A percentile compares a stretch with the other conserved stretches of the same genome.
These are phyloP conservation scores for Penicillium maclennaniae DNA, from an alignment of 495 filamentous ascomycete genomes.

Conservation along the genomic window DNA sequence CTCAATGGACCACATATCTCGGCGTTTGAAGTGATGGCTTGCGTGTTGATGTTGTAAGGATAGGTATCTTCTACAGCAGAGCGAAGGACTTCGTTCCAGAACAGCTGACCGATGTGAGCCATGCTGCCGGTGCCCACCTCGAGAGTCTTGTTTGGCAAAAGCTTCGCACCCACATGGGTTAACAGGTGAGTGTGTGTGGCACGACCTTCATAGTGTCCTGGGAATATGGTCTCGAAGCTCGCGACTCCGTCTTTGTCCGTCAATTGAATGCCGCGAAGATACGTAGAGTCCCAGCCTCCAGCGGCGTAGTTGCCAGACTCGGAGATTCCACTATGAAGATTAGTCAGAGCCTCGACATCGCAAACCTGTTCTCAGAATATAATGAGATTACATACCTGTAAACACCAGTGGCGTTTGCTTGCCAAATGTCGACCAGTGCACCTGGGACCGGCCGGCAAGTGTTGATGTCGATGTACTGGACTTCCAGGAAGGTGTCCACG, in stretches of 20 bases:
- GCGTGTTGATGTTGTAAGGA: constrained; percentile 56
- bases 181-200: constrained; percentile 56
- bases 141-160: constrained; percentile 46
- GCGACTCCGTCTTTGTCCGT: constrained; percentile 55
- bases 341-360: neutral
- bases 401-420: constrained; percentile 49
- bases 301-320: constrained; percentile 33
- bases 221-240: constrained; percentile 54
- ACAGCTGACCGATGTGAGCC: constrained; percentile 50
- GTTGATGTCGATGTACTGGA: constrained; percentile 48
- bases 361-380: neutral
- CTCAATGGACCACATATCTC: constrained; percentile 35
- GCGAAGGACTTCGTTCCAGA: constrained; percentile 59
- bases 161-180: constrained; percentile 44
- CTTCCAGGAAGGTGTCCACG: constrained; percentile 42
- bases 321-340: constrained; percentile 27
- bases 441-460: constrained; percentile 32
- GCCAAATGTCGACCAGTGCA: constrained; percentile 37
- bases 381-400: constrained; percentile 38
- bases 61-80: constrained; percentile 49
- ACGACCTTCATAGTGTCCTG: constrained; percentile 58
- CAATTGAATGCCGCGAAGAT: constrained; percentile 51
- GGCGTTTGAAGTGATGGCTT: constrained; percentile 47
- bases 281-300: constrained; percentile 43
- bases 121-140: constrained; percentile 39